These are phyloP conservation scores for Yarrowia osloensis DNA, from an alignment of 805 yeast genomes.

Conservation along the genomic window DNA sequence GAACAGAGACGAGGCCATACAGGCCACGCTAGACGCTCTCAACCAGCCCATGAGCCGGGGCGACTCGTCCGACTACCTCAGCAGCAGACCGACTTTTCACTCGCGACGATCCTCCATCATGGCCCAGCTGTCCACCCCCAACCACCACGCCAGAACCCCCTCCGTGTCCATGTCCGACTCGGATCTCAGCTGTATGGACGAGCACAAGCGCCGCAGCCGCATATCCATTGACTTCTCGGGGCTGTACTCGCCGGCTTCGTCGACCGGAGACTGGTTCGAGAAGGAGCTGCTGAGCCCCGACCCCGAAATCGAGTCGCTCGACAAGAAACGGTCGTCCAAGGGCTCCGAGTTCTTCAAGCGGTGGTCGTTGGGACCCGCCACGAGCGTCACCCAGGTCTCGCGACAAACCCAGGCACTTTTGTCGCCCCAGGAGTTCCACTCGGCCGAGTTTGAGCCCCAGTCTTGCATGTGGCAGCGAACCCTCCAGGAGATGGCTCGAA, in stretches of 20 bases:
- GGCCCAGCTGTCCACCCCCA: conserved; percentile 26
- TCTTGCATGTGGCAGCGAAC: conserved; percentile 20
- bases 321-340: conserved; percentile 15
- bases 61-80: background rate
- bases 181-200: conserved; percentile 26
- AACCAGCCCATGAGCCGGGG: conserved; percentile 24
- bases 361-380: conserved; percentile 19
- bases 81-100: background rate
- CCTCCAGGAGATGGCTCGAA: conserved; percentile 29
- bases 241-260: conserved; percentile 25
- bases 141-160: conserved; percentile 13
- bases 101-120: conserved; percentile 16
- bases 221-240: conserved; percentile 29
- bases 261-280: conserved; percentile 20
- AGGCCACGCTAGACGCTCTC: conserved; percentile 23
- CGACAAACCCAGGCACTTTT: conserved; percentile 17
- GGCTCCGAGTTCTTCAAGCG: conserved; percentile 24
- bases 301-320: conserved; percentile 15
- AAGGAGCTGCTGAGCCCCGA: conserved; percentile 24
- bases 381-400: conserved; percentile 18
- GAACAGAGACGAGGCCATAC: conserved; percentile 29
- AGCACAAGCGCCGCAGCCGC: conserved; percentile 19
- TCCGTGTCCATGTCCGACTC: conserved; percentile 24
- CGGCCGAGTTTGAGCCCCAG: conserved; percentile 6
- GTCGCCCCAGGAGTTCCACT: conserved; percentile 23